phyloP scores from a whole-genome alignment of 2,329 filamentous ascomycete genomes.

The Coniochaeta ligniaria region DNA sequence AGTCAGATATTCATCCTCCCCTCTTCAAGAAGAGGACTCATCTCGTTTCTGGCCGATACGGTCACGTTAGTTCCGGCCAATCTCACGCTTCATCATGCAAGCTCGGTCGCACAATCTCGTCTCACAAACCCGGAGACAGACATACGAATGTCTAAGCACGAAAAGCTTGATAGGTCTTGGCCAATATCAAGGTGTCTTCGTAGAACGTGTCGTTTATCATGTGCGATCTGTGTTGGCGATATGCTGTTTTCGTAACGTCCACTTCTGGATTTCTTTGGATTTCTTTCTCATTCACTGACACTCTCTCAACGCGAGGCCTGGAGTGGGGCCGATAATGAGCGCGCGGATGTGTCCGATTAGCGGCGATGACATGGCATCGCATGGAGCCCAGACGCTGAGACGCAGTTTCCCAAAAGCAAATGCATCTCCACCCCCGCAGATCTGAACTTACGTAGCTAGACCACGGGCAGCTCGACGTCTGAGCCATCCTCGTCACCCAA shows the following conservation, averaged over 20 bases:
- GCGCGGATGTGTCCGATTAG: background rate
- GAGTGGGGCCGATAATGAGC: background rate
- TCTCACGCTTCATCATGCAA: background rate
- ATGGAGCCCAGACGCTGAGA: too few relatives aligned
- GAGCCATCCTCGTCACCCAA: background rate
- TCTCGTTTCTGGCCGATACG: background rate
- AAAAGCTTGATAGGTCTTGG: background rate
- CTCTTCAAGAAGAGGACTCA: background rate
- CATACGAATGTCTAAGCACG: background rate
- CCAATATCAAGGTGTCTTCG: background rate
- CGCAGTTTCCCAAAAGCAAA: background rate
- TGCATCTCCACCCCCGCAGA: conserved; percentile 3
- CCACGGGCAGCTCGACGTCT: background rate
- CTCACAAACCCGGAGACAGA: background rate
- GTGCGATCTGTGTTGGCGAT: background rate
- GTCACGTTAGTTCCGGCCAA: background rate
- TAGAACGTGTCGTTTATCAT: background rate
- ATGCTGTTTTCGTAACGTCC: background rate
- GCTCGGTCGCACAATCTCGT: background rate
- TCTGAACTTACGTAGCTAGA: background rate
- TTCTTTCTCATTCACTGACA: background rate
- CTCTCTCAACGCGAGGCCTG: too few relatives aligned
- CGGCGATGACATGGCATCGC: background rate
- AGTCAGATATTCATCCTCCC: background rate
- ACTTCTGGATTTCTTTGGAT: background rate